Base-by-base conservation (phyloP, 306 rosid species). In the Dryas alaskensis region DNA sequence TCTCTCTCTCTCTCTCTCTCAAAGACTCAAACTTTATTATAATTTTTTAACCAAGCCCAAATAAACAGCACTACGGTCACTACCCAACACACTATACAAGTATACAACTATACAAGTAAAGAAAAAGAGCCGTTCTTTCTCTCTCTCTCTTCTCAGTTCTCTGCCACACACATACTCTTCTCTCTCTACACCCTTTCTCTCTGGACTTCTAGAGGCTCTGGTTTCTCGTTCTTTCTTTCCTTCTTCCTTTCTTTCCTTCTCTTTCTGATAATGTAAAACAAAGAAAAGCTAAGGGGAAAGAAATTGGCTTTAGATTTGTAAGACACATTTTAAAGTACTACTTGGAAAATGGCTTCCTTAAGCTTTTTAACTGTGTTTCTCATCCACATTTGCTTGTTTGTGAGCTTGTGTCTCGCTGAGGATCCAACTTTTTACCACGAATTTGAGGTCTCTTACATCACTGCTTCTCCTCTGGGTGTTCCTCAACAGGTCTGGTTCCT, bases 371-470 rank as follows among this genome's bases (percentile, higher is more conserved):
- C 70, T 16, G 37, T 76, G 51, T 54, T 71, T 47, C 69, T 79
- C 49, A 60, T 86, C 65, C 72, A 74, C 75, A 66, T 76, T 86
- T 61, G 77, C 84, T 59, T 83, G 2, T 65, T 83, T 79, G 76
- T 64, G 61, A 81, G 82, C 77, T 53, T 79, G 45, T 76, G 77
- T 42, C 79, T 50, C 0, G 90, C 90, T 46, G 82, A 50, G 69
- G 90, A 86, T 86, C 90, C 84, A 22, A 81, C 64, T 48, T 75
- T 70, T 43, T 52, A 8, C 83, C 78, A 48, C 55, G 45, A 83
- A 10, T 84, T 86, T 64, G 90, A 70, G 52, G 81, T 83, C 81
- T 81, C 90, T 71, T 86, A 81, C 81, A 81, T 84, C 69, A 84
- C 88, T 78, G 88, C 81, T 51, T 78, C 85, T 50, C 88, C 88